Base-by-base conservation (phyloP, 805 yeast species). In the Hyphopichia homilentoma region DNA sequence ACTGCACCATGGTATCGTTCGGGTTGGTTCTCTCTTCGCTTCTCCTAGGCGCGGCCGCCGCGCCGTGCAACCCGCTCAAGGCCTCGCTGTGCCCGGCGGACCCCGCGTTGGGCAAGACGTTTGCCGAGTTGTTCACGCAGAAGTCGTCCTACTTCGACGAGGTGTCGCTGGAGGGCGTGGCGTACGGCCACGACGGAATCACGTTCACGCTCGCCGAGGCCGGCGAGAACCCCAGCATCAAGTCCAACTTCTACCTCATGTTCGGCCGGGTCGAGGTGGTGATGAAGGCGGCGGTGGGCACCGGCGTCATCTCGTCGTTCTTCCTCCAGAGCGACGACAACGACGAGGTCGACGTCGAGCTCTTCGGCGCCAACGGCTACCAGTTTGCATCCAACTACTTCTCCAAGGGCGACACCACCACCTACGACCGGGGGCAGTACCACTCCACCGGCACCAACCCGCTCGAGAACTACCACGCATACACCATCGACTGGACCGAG, bases 271-370 rank as follows among this genome's bases (percentile, higher is more conserved):
- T 87, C 19, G 94, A 84, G 54, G 87, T 78, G 5, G 68, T 66
- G 1, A 54, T 84, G 39, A 71, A 80, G 53, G 84, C 89, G 12
- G 89, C 94, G 4, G 62, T 73, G 11, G 96, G 96, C 16, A 59
- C 57, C 13, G 96, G 96, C 40, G 70, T 89, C 25, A 77, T 87
- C 9, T 82, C 96, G 0, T 80, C 93, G 2, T 77, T 88, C 44
- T 85, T 81, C 43, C 68, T 88, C 34, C 94, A 86, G 52, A 64
- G 73, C 27, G 96, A 89, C 54, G 95, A 83, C 48, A 65, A 81
- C 42, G 97, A 89, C 59, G 97, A 89, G 60, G 78, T 89, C 29
- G 97, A 89, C 60, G 51, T 84, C 30, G 96, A 89, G 57, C 83
- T 93, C 80, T 68, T 84, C 27, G 96, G 96, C 13, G 79, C 84